These are phyloP conservation scores for Apostasia ramifera DNA, from an alignment of 106 monocot genomes.

Conservation along the genomic window DNA sequence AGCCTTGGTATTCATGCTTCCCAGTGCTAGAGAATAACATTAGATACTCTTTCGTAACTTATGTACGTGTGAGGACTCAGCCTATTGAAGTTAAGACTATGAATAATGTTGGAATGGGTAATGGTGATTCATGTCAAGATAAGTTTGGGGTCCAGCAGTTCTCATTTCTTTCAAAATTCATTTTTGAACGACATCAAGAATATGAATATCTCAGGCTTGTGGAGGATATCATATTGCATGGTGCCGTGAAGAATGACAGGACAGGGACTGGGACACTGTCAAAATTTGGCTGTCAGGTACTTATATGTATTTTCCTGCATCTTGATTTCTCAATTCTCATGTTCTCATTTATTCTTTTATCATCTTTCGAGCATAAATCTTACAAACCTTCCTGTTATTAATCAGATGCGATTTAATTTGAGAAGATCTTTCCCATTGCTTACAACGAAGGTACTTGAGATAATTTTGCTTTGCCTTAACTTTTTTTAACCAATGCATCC, in stretches of 20 bases:
- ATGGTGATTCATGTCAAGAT: slow-evolving; percentile 10
- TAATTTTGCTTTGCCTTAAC: too few relatives aligned
- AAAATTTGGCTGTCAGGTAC: slow-evolving; percentile 95
- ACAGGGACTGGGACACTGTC: slow-evolving; percentile 87
- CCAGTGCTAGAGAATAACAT: slow-evolving; percentile 64
- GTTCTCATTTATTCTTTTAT: too few relatives aligned
- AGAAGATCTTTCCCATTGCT: slow-evolving; percentile 84
- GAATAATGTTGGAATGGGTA: slow-evolving; percentile 26
- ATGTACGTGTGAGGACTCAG: slow-evolving; percentile 60
- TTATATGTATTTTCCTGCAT: background rate
- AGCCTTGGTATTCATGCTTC: slow-evolving; percentile 85
- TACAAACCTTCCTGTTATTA: background rate
- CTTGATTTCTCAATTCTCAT: too few relatives aligned
- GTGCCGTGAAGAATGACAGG: slow-evolving; percentile 72
- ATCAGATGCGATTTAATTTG: slow-evolving; percentile 94
- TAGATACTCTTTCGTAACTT: slow-evolving; percentile 71
- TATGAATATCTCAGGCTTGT: slow-evolving; percentile 76
- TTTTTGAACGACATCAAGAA: slow-evolving; percentile 77
- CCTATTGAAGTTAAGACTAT: slow-evolving; percentile 12
- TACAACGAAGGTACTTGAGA: slow-evolving; percentile 75
- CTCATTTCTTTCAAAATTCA: slow-evolving; percentile 75
- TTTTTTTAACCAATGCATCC: too few relatives aligned
- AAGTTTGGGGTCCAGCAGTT: slow-evolving; percentile 69
- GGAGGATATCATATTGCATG: slow-evolving; percentile 64
- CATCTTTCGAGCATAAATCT: background rate